These are phyloP conservation scores for Dioscorea alata DNA, from an alignment of 106 monocot species.

Conservation along the genomic window DNA sequence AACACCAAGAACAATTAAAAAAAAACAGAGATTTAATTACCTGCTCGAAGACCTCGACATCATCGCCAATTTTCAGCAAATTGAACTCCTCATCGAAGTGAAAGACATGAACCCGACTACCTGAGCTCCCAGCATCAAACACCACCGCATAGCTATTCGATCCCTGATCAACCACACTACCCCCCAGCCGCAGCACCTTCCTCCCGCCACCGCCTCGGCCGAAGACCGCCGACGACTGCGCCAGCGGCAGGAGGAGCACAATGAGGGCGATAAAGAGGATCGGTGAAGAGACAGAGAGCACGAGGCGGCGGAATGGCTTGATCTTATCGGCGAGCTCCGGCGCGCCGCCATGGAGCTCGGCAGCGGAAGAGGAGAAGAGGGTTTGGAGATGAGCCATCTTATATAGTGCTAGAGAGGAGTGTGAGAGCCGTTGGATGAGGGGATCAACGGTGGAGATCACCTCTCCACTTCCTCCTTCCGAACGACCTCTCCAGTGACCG, in stretches of 20 bases:
- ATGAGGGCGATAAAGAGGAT: conserved; percentile 57
- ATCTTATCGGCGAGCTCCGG: conserved; percentile 48
- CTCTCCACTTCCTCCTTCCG: background rate
- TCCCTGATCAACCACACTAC: conserved; percentile 14
- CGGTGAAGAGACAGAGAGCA: conserved; percentile 47
- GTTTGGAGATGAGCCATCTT: conserved; percentile 47
- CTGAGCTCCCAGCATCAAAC: conserved; percentile 89
- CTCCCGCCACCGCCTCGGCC: conserved; percentile 5
- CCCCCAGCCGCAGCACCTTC: background rate
- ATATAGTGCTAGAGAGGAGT: background rate
- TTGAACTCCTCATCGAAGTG: conserved; percentile 61
- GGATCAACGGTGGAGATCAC: too few relatives aligned
- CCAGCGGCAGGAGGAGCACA: conserved; percentile 57
- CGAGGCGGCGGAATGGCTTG: conserved; percentile 52
- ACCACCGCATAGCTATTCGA: conserved; percentile 68
- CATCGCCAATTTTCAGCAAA: conserved; percentile 64
- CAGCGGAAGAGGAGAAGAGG: conserved; percentile 64
- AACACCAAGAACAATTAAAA: too few relatives aligned
- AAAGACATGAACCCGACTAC: conserved; percentile 85
- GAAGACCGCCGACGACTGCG: conserved; percentile 1
- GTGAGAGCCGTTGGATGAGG: too few relatives aligned
- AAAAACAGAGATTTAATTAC: conserved; percentile 15
- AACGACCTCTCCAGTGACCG: background rate
- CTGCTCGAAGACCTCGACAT: conserved; percentile 70
- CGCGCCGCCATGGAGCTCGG: conserved; percentile 31